These are phyloP conservation scores for Davidsoniella neocaledoniae DNA, from an alignment of 2,329 filamentous ascomycete genomes.

Conservation along the genomic window DNA sequence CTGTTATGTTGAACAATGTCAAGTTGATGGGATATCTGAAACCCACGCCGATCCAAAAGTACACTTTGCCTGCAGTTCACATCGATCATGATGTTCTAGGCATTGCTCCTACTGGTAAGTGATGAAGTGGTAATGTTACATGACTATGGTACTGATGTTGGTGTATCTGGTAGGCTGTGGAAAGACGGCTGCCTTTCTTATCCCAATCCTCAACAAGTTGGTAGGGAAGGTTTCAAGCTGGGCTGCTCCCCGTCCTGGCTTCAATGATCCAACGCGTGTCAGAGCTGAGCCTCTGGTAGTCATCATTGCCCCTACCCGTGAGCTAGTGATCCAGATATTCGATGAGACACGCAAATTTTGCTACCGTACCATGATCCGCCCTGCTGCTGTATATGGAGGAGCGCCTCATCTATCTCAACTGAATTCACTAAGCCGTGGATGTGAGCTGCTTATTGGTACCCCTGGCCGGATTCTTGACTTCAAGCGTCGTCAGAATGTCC, in stretches of 20 bases:
- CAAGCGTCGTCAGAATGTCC: slow-evolving; percentile 50
- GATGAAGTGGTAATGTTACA: neutral
- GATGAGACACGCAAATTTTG: slow-evolving; percentile 85
- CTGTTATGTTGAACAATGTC: slow-evolving; percentile 65
- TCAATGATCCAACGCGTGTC: slow-evolving; percentile 25
- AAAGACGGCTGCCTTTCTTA: slow-evolving; percentile 84
- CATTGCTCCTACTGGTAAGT: slow-evolving; percentile 74
- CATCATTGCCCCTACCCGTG: slow-evolving; percentile 71
- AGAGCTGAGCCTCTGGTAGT: slow-evolving; percentile 78
- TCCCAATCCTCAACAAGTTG: slow-evolving; percentile 74
- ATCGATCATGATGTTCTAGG: slow-evolving; percentile 69
- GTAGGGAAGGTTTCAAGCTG: slow-evolving; percentile 94
- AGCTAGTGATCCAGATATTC: slow-evolving; percentile 88
- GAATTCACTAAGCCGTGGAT: slow-evolving; percentile 61
- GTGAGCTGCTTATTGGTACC: slow-evolving; percentile 76
- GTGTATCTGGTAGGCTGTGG: slow-evolving; percentile 54
- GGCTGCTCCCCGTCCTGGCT: slow-evolving; percentile 58
- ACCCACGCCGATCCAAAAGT: slow-evolving; percentile 80
- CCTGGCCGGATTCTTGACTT: slow-evolving; percentile 77
- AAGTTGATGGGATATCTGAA: slow-evolving; percentile 49
- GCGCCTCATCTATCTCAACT: slow-evolving; percentile 54
- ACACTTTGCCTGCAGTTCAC: slow-evolving; percentile 64
- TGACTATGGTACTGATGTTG: slow-evolving; percentile 7
- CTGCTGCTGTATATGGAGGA: slow-evolving; percentile 79
- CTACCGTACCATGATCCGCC: slow-evolving; percentile 87